Percentiles rank a stretch among this genome's conserved stretches.
Conservation (phyloP, 2,329 filamentous ascomycete genomes). For the Scleromitrula shiraiana region DNA sequence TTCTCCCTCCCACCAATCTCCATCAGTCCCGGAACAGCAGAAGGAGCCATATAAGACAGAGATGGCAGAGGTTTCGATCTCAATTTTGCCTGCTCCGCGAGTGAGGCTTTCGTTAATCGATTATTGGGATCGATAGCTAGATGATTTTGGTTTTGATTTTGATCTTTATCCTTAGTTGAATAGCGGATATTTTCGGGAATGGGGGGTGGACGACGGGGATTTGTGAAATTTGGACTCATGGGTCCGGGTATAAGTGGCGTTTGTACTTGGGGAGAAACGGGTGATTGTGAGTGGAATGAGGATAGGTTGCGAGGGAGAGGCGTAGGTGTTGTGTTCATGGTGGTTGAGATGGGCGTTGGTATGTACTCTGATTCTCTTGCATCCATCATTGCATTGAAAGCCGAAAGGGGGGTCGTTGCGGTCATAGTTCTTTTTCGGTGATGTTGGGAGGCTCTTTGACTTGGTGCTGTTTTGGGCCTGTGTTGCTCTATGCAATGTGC, state of each 20-base stretch:
- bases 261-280: background rate
- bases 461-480: constrained; percentile 17
- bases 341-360: background rate
- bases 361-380: background rate
- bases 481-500: constrained; percentile 16
- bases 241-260: too few relatives aligned
- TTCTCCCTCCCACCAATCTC: constrained; percentile 5
- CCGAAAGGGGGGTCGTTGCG: constrained; percentile 14
- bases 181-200: background rate
- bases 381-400: constrained; percentile 17
- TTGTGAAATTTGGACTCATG: too few relatives aligned
- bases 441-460: background rate
- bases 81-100: constrained; percentile 1
- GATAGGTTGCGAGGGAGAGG: background rate
- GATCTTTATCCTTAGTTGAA: background rate
- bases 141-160: background rate
- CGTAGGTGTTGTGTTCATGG: background rate
- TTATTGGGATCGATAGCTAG: too few relatives aligned
- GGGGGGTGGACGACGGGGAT: constrained; percentile 8
- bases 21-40: background rate
- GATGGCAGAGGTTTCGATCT: constrained; percentile 7
- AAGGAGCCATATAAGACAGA: constrained; percentile 3
- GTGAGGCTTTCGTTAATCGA: background rate
- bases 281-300: background rate
- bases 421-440: background rate